phyloP scores from a whole-genome alignment of 495 filamentous ascomycete genomes.

The Glutinoglossum americanum region DNA sequence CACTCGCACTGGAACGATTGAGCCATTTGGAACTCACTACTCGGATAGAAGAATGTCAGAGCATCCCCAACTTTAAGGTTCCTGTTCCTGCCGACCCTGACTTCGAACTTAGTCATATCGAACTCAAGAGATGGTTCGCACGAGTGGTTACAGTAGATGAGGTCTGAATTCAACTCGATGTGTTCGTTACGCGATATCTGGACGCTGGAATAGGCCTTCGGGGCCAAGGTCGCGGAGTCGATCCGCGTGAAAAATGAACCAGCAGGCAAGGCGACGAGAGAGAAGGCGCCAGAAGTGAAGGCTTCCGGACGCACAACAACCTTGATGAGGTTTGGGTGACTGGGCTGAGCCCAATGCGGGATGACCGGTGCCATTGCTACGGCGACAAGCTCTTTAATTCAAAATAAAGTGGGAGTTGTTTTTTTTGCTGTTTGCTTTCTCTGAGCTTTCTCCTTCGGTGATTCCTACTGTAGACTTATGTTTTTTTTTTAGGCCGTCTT shows the following conservation, averaged over 20 bases:
- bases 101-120: constrained; percentile 39
- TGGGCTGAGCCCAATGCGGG: not conserved
- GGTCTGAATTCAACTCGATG: not conserved
- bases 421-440: too few relatives aligned
- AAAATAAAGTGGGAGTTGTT: too few relatives aligned
- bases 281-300: not conserved
- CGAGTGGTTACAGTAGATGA: not conserved
- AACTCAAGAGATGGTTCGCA: constrained; percentile 18
- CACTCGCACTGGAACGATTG: constrained; percentile 51
- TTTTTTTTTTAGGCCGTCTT: too few relatives aligned
- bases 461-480: too few relatives aligned
- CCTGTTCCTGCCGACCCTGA: constrained; percentile 33
- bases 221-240: not conserved
- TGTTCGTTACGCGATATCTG: not conserved
- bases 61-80: constrained; percentile 34
- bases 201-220: not conserved
- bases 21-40: constrained; percentile 55
- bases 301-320: not conserved
- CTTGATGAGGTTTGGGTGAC: not conserved
- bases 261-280: not conserved
- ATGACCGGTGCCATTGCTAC: not conserved
- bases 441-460: too few relatives aligned
- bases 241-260: not conserved
- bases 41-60: constrained; percentile 63
- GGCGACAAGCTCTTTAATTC: too few relatives aligned